Evolutionary conservation across 441 rosid species (phyloP), one percentile per base, ranked within the genome.

Genomic region (Adansonia rubrostipa): DNA sequence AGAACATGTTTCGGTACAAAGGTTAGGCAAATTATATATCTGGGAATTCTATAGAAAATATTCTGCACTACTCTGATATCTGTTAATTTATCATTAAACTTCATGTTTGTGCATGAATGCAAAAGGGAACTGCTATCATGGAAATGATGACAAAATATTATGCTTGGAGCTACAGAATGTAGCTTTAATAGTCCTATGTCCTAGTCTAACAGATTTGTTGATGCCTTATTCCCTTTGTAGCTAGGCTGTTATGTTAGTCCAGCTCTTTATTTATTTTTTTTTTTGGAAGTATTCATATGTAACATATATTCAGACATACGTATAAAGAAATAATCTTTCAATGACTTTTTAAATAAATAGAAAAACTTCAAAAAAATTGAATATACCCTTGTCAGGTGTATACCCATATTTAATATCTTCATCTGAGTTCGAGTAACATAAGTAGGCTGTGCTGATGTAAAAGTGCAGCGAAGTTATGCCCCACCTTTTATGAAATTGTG

Each of bases 131-230:
- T 70, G 44, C 9, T 45, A 20, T 9, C 24, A 19, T 9, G 3
- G 56, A 47, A 28, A 71, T 15, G 24, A 75, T 62, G 78, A 62
- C 48, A 62, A 57, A 75, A 44, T n/a, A 75, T 71, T 33, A 15
- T 51, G n/a, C 33, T 53, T 9, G 2, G 9, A 71, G 62, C 20
- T 33, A 40, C 64, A 56, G 65, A 57, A 72, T 56, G n/a, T 54
- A 72, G 75, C 33, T 42, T 17, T 72, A 33, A 54, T 10, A 11
- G 19, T 76, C 67, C 42, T 20, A 7, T 58, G 22, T 44, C 51
- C 75, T 33, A 53, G 15, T 72, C 50, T 36, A 36, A 13, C 28
- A 72, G 63, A 11, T 33, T 36, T 72, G 10, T 11, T 19, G 76
- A 17, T 72, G 33, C 76, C 76, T 54, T 72, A 36, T 36, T 24